phyloP scores from a whole-genome alignment of 139 green algal genomes.

The Chlamydomonas sphaeroides region DNA sequence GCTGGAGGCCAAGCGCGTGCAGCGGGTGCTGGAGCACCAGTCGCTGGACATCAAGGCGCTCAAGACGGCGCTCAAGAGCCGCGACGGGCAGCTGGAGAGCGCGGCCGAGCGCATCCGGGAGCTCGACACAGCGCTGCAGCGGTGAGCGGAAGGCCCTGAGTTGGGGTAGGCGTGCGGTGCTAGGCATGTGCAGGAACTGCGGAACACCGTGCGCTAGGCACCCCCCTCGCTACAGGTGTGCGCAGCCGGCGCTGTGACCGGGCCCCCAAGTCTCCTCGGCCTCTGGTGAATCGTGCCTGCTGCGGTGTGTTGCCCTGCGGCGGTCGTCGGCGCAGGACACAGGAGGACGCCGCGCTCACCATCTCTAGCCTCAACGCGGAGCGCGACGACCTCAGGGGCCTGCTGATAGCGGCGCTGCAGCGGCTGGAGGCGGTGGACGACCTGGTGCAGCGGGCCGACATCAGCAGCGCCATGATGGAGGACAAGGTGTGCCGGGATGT shows the following conservation, averaged over 20 bases:
- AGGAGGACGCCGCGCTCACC: conserved; percentile 30
- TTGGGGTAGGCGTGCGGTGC: too few species aligned
- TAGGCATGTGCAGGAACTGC: too few species aligned
- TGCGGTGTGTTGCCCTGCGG: neutral
- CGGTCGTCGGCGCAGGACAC: conserved; percentile 24
- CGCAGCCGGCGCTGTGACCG: too few species aligned
- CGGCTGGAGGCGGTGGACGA: conserved; percentile 75
- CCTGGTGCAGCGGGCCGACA: conserved; percentile 70
- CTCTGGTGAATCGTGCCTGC: neutral
- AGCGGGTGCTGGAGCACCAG: conserved; percentile 51
- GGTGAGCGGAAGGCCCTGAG: too few species aligned
- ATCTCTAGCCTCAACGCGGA: conserved; percentile 44
- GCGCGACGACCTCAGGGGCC: conserved; percentile 61
- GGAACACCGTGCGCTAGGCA: too few species aligned
- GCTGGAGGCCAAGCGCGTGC: conserved; percentile 46
- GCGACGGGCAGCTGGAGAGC: conserved; percentile 55
- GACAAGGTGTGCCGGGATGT: conserved; percentile 45
- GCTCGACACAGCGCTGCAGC: conserved; percentile 54
- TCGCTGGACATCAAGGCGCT: conserved; percentile 59
- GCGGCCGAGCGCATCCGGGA: conserved; percentile 48
- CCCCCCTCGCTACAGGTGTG: too few species aligned
- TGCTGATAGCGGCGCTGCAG: conserved; percentile 64
- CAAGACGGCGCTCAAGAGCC: conserved; percentile 48
- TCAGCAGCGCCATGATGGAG: conserved; percentile 57
- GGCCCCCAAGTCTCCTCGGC: neutral